Conservation (phyloP, 371 early-diverging fungal species). For the Quaeritorhiza haematococci region DNA sequence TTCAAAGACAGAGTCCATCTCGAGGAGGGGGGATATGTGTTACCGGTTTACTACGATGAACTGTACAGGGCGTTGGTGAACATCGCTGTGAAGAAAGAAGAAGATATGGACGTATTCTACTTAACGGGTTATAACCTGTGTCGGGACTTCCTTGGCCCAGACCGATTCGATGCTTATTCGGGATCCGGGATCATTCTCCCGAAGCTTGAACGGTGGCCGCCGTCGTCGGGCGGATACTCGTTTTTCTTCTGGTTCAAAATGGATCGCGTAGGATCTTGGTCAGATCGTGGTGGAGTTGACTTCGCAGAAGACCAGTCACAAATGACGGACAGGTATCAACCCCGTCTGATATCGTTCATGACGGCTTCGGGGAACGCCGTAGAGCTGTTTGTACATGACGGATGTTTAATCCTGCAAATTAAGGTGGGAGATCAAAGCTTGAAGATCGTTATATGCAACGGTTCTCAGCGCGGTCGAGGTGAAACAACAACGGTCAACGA, state of each 20-base stretch:
- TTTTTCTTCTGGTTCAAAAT: constrained; percentile 44
- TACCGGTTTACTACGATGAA: constrained; percentile 33
- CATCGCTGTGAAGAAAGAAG: constrained; percentile 29
- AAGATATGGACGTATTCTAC: constrained; percentile 43
- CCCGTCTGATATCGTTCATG: neutral
- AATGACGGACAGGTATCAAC: too few species aligned
- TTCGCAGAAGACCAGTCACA: neutral
- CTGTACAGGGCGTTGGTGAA: constrained; percentile 22
- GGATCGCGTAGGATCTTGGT: constrained; percentile 19
- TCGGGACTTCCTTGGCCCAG: too few species aligned
- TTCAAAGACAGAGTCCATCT: neutral
- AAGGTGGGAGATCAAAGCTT: too few species aligned
- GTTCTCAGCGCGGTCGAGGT: too few species aligned
- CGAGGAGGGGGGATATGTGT: neutral
- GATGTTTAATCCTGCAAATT: neutral
- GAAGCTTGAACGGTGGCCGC: constrained; percentile 29
- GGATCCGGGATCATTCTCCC: constrained; percentile 37
- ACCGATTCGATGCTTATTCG: too few species aligned
- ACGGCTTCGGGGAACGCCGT: too few species aligned
- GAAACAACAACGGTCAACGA: too few species aligned
- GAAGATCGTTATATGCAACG: constrained; percentile 7
- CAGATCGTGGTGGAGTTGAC: neutral
- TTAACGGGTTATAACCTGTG: constrained; percentile 40
- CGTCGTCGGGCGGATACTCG: constrained; percentile 31
- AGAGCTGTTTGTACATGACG: too few species aligned